Evolutionary conservation across 495 filamentous ascomycete species (phyloP).

Genomic region (Daldinia bambusicola): DNA sequence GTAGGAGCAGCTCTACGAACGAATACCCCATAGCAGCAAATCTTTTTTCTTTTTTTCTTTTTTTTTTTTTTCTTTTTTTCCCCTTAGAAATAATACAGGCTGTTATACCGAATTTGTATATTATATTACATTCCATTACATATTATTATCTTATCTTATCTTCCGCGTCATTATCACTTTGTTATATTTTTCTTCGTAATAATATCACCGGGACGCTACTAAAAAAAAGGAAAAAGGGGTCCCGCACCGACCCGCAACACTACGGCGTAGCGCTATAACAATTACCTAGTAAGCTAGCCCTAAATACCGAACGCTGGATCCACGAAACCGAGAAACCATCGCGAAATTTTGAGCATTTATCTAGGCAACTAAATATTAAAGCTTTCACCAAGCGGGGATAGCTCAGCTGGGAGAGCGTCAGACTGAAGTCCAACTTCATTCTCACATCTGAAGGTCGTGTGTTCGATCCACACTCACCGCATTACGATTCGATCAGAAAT

Average conservation of each 20-base stretch:
- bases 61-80: no score
- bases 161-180: no score
- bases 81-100: background rate
- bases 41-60: no score
- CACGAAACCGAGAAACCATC: background rate
- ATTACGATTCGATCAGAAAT: background rate
- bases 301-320: background rate
- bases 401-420: constrained; percentile 40
- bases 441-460: constrained; percentile 35
- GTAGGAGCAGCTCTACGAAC: background rate
- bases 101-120: background rate
- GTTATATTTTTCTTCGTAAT: background rate
- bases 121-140: no score
- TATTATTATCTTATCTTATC: no score
- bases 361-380: background rate
- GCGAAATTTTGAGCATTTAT: background rate
- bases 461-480: constrained; percentile 36
- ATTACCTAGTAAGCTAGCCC: no score
- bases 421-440: constrained; percentile 37
- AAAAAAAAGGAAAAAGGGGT: background rate
- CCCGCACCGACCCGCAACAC: background rate
- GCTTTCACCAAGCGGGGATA: constrained; percentile 19
- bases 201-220: background rate
- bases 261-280: no score
- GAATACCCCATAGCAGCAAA: background rate